A percentile compares a stretch with the other conserved stretches of the same genome.
phyloP scores from a whole-genome alignment of 768 basidiomycete genomes.

The Rhizopogon vesiculosus region DNA sequence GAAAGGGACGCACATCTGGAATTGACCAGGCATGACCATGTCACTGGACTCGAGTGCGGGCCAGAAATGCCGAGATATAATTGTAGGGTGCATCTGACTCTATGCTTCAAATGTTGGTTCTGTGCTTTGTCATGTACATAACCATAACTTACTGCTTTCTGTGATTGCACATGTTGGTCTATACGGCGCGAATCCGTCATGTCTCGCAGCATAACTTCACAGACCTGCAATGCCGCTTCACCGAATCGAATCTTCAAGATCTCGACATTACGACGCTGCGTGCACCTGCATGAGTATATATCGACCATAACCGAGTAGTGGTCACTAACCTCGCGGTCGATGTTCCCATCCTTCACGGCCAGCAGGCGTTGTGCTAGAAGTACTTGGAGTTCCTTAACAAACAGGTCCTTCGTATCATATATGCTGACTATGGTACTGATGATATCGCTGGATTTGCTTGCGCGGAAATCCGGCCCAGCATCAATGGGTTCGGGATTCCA shows the following conservation, averaged over 20 bases:
- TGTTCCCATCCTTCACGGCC: constrained; percentile 72
- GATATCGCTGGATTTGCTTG: constrained; percentile 88
- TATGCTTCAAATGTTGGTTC: constrained; percentile 20
- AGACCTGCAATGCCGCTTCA: constrained; percentile 86
- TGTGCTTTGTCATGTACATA: background rate
- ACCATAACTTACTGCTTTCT: constrained; percentile 48
- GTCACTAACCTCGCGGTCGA: constrained; percentile 54
- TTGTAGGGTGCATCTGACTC: constrained; percentile 79
- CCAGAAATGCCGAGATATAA: constrained; percentile 96
- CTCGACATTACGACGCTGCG: constrained; percentile 85
- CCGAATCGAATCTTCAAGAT: constrained; percentile 96
- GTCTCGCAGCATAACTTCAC: constrained; percentile 98
- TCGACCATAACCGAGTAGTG: background rate
- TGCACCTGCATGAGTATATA: constrained; percentile 5
- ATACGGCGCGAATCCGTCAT: constrained; percentile 92
- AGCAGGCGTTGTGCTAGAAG: constrained; percentile 85
- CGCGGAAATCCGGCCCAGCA: constrained; percentile 91
- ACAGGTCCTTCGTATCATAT: constrained; percentile 95
- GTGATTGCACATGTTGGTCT: constrained; percentile 82
- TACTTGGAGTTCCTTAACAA: constrained; percentile 93
- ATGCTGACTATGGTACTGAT: constrained; percentile 96
- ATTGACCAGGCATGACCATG: constrained; percentile 81
- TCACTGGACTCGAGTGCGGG: constrained; percentile 73
- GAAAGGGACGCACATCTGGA: constrained; percentile 54
- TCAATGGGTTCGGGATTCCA: constrained; percentile 98